These are phyloP conservation scores for Boletus hoseneyae DNA, from an alignment of 1,284 basidiomycete genomes.

Conservation along the genomic window DNA sequence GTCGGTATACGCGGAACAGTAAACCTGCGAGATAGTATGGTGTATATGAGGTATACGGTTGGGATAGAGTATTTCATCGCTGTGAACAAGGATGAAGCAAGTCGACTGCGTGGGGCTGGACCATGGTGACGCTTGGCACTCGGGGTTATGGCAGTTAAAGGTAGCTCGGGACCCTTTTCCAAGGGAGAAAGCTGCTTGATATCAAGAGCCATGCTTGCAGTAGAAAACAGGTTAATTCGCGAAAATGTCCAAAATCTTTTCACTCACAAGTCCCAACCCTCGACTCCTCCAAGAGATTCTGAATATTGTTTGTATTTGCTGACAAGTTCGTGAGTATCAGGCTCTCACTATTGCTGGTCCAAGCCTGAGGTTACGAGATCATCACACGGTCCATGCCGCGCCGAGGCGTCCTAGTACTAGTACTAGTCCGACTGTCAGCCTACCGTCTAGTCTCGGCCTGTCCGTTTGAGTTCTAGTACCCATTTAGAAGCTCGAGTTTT, in stretches of 20 bases:
- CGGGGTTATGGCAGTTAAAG: constrained; percentile 7
- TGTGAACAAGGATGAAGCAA: constrained; percentile 5
- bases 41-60: constrained; percentile 20
- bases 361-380: too few relatives aligned
- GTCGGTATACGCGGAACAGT: background rate
- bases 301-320: too few relatives aligned
- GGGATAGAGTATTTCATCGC: constrained; percentile 22
- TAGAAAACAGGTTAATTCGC: background rate
- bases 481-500: too few relatives aligned
- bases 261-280: constrained; percentile 5
- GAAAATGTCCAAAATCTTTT: background rate
- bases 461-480: too few relatives aligned
- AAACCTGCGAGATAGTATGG: constrained; percentile 14
- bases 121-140: constrained; percentile 1
- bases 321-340: too few relatives aligned
- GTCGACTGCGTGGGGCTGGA: background rate
- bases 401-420: too few relatives aligned
- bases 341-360: too few relatives aligned
- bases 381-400: too few relatives aligned
- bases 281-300: background rate
- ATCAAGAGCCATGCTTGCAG: constrained; percentile 12
- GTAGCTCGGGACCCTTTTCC: constrained; percentile 22
- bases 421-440: too few relatives aligned
- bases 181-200: constrained; percentile 12
- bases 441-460: too few relatives aligned